A percentile compares a stretch with the other conserved stretches of the same genome.
These are phyloP conservation scores for Phialocephala subalpina DNA, from an alignment of 2,329 filamentous ascomycete species.

Conservation along the genomic window DNA sequence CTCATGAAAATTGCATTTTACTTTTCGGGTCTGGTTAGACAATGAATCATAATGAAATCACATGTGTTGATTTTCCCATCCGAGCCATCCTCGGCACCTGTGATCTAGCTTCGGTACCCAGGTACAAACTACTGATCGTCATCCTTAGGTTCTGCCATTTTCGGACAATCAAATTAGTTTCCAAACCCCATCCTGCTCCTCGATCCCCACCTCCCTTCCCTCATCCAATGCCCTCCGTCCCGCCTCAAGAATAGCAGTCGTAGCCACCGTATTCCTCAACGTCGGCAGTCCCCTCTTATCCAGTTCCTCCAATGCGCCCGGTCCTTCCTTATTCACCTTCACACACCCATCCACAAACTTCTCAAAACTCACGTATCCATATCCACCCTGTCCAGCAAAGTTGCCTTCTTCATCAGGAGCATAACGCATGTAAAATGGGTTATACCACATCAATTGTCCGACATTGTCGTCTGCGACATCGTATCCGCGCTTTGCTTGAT, in stretches of 20 bases:
- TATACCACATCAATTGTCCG: constrained; percentile 82
- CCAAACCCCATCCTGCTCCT: constrained; percentile 72
- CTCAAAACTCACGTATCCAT: constrained; percentile 93
- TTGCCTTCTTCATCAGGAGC: constrained; percentile 95
- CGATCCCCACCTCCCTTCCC: constrained; percentile 78
- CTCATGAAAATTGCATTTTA: not conserved
- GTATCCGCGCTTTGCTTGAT: constrained; percentile 94
- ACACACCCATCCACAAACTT: constrained; percentile 93
- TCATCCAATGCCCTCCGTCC: constrained; percentile 87
- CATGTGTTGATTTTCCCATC: not conserved
- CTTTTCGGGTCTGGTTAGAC: not conserved
- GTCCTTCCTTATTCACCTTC: constrained; percentile 78
- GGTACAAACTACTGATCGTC: not conserved
- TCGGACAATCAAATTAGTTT: constrained; percentile 55
- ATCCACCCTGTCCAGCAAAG: constrained; percentile 89
- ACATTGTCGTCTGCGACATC: constrained; percentile 86
- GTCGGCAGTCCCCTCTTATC: constrained; percentile 86
- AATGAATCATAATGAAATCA: constrained; percentile 1
- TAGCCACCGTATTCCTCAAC: constrained; percentile 87
- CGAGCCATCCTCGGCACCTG: not conserved
- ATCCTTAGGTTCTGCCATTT: no score
- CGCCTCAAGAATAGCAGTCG: constrained; percentile 90
- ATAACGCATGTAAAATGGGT: constrained; percentile 96
- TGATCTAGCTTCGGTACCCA: no score
- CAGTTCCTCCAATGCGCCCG: constrained; percentile 75